Evolutionary conservation across 2,329 filamentous ascomycete genomes (phyloP), one percentile per base, ranked within the genome.

Genomic region (Fusarium decemcellulare): DNA sequence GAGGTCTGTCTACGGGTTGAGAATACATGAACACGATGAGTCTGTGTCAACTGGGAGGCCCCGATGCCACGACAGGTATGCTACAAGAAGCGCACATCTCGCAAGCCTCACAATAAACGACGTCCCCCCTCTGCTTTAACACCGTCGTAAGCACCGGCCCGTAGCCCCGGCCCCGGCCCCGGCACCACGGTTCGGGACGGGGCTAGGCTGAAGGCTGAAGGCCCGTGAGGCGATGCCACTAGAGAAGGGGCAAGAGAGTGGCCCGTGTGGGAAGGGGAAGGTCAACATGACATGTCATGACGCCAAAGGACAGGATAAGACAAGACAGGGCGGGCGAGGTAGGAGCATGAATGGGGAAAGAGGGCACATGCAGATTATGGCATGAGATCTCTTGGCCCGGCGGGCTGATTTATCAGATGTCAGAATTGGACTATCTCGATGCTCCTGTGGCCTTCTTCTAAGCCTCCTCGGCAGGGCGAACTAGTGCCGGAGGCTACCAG

Each of bases 111-210:
- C 40, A 37, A 34, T 23, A 23, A 23, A n/a, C 43, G 43, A 16
- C n/a, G 11, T 43, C 27, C 48, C 43, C 47, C 64, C 18, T 58
- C 32, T 6, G 16, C 37, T 12, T 43, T 56, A 59, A 46, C 48
- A 39, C 23, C 54, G 34, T 52, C 59, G 58, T 53, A 32, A 46
- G 18, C 18, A 23, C 18, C 18, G 18, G 18, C 18, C 18, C 18
- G 18, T 23, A 23, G 18, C 18, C 18, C 18, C 18, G 18, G 18
- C 18, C 18, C 18, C 18, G 18, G 18, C 18, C 42, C 65, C 64
- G 54, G 34, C 48, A 67, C 48, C 32, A 55, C 42, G 50, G 65
- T 53, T 64, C 44, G 30, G 51, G 12, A 43, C 30, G 50, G 9
- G 32, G 10, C 16, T 42, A 40, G 63, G n/a, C 15, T 37, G 40